Evolutionary conservation across 2,329 filamentous ascomycete species (phyloP).

Genomic region (Colletotrichum incanum): DNA sequence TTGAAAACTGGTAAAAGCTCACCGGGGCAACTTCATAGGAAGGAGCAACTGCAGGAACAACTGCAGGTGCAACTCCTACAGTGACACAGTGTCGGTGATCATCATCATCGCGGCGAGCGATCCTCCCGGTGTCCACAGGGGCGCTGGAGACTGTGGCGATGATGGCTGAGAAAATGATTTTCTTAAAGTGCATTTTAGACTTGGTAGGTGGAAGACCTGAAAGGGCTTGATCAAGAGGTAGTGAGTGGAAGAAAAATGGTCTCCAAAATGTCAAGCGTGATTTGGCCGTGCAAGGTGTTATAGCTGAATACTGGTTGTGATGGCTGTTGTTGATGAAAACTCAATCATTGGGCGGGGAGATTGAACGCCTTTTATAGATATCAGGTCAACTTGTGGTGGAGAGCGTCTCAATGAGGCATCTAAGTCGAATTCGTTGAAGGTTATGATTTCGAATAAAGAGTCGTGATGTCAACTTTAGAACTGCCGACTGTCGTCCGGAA

Average conservation of each 20-base stretch:
- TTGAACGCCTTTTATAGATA: background rate
- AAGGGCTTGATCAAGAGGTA: background rate
- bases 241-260: rapidly evolving
- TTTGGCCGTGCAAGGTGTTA: no score
- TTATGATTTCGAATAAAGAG: no score
- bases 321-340: background rate
- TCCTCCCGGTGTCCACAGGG: background rate
- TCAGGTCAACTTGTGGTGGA: background rate
- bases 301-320: background rate
- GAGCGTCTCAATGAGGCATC: no score
- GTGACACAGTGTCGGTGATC: background rate
- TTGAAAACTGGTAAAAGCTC: background rate
- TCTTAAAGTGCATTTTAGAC: background rate
- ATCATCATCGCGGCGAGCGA: background rate
- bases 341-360: no score
- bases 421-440: no score
- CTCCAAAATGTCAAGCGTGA: background rate
- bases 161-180: background rate
- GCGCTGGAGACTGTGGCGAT: background rate
- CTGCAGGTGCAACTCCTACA: background rate
- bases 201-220: no score
- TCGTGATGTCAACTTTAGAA: no score
- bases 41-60: background rate
- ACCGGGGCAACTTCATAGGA: background rate
- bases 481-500: no score